Conservation (phyloP, 2,329 filamentous ascomycete genomes). For the Beauveria bassiana region DNA sequence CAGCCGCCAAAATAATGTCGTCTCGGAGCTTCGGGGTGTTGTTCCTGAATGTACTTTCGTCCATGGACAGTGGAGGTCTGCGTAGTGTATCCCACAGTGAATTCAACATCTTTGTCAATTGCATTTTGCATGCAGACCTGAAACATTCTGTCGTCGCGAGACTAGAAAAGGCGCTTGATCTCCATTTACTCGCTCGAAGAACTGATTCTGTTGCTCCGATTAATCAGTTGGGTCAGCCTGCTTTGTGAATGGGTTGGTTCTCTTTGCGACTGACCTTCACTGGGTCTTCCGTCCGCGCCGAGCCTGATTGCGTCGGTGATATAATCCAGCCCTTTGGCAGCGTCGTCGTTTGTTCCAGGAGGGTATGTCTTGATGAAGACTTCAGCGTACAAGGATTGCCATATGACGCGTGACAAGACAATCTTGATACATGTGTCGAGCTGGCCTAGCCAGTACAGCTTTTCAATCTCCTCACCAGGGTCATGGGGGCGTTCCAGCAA, state of each 20-base stretch:
- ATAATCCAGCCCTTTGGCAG: neutral
- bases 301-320: neutral
- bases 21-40: neutral
- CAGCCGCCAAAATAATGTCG: neutral
- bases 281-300: neutral
- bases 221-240: neutral
- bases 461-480: neutral
- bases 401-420: slow-evolving; percentile 1
- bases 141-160: neutral
- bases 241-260: neutral
- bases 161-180: neutral
- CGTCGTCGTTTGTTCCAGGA: neutral
- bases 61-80: neutral
- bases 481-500: neutral
- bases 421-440: slow-evolving; percentile 1
- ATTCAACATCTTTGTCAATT: neutral
- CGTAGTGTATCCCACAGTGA: neutral
- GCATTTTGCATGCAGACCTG: neutral
- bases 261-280: neutral
- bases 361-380: neutral
- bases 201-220: neutral
- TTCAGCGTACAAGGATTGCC: neutral
- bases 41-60: neutral
- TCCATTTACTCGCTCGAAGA: neutral
- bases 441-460: neutral